These are phyloP conservation scores for Plantago major DNA, from an alignment of 257 asterid genomes.

Conservation along the genomic window DNA sequence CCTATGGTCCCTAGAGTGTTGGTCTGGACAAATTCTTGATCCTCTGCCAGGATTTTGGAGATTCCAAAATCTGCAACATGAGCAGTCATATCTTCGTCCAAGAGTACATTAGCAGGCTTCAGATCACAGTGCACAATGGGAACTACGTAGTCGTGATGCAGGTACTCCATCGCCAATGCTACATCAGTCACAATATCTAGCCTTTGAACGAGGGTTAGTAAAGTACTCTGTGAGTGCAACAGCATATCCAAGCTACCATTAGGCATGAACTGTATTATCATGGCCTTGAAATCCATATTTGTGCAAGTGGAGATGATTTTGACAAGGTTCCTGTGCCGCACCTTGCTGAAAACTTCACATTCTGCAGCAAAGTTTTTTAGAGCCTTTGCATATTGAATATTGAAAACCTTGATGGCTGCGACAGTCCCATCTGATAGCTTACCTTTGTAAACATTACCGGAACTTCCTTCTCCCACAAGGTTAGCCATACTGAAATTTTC, in stretches of 20 bases:
- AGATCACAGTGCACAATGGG: slow-evolving; percentile 46
- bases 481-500: slow-evolving; percentile 22
- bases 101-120: slow-evolving; percentile 43
- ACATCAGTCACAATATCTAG: slow-evolving; percentile 30
- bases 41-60: slow-evolving; percentile 33
- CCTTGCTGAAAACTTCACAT: slow-evolving; percentile 36
- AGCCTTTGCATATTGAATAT: slow-evolving; percentile 21
- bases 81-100: slow-evolving; percentile 40
- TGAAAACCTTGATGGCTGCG: slow-evolving; percentile 35
- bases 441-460: slow-evolving; percentile 27
- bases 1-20: slow-evolving; percentile 43
- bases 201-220: slow-evolving; percentile 27
- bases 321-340: slow-evolving; percentile 38
- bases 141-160: slow-evolving; percentile 32
- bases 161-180: slow-evolving; percentile 37
- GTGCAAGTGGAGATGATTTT: slow-evolving; percentile 39
- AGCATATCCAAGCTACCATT: slow-evolving; percentile 35
- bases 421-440: slow-evolving; percentile 19
- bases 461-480: slow-evolving; percentile 35
- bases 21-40: slow-evolving; percentile 23
- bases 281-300: slow-evolving; percentile 36
- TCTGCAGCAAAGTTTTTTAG: slow-evolving; percentile 29
- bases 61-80: slow-evolving; percentile 47
- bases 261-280: slow-evolving; percentile 39
- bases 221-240: slow-evolving; percentile 21